Base-by-base conservation (phyloP, 108 stramenopile genomes). In the Nitzschia inconspicua region DNA sequence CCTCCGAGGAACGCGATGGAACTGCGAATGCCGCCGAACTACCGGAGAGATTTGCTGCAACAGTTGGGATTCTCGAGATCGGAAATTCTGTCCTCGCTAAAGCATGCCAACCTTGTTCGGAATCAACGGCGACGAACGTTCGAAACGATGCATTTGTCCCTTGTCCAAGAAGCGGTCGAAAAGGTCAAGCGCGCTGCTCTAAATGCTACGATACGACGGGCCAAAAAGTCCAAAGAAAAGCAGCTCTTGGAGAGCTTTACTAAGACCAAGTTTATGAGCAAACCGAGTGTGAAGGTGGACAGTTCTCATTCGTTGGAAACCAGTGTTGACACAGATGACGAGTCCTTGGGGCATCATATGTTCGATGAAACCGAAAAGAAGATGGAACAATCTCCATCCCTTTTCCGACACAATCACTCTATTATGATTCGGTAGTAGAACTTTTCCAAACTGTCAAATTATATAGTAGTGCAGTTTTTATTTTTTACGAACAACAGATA, bases 51-150 rank as follows among this genome's bases (percentile, higher is more conserved):
- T 8, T 20, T 56, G 19, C 37, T 56, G 1, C 31, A 22, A 56
- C 5, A 8, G 32, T 9, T 56, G 5, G 54, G 54, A 56, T 56
- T 37, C 37, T 18, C 54, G 5, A 31, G 54, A 37, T 13, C 34
- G 36, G 54, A 56, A 16, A 37, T 56, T 13, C 13, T 1, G n/a
- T 14, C 9, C 10, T 26, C 3, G 5, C 13, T 37, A 9, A 13
- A 35, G 34, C 6, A 11, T n/a, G 54, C 54, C 11, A 56, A 56
- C 18, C n/a, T 56, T 5, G 36, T 20, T 20, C 54, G 54, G n/a
- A 35, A 36, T 7, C n/a, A 19, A 8, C 31, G 54, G 4, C 4
- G 20, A 39, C 37, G 37, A 14, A 39, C 37, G n/a, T 14, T 14
- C 37, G 37, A 39, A 39, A 39, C n/a, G n/a, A 39, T 14, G 37